Base-by-base conservation (phyloP, 2,329 filamentous ascomycete genomes). In the Talaromyces sp. region DNA sequence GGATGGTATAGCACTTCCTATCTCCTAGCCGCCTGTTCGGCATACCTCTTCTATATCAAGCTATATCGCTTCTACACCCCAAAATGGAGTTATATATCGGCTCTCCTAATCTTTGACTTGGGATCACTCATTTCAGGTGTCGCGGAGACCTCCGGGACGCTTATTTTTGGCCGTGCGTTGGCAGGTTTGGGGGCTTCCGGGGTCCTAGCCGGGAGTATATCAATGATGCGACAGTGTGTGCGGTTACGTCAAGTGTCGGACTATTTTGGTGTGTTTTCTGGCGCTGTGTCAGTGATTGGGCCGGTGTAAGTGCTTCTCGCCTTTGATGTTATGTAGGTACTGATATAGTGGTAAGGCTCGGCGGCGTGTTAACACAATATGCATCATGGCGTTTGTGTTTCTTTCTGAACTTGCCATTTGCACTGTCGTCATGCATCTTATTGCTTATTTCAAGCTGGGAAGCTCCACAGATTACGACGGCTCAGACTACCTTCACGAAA, bases 371-470 rank as follows among this genome's bases (percentile, higher is more conserved):
- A 56, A 78, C 77, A 8, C 70, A 75, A 35, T 64, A 71, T 45
- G 65, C 75, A 5, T 76, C 78, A 16, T 83, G 82, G 81, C 71
- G 82, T 11, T 82, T 81, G 80, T 83, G 74, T 67, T 82, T 82
- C 73, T 83, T 81, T 64, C 84, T 85, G 71, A 85, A 86, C 67
- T 73, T 86, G 1, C 84, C 83, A 0, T 78, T 85, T 39, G 73
- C 74, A 1, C 69, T 63, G 2, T 47, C 70, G 1, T 67, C 71
- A 3, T 66, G 67, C 7, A n/a, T 69, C 13, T 52, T 73, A 14
- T 54, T 75, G 16, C n/a, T 73, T 33, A 66, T 74, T 48, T 71
- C 68, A 27, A 54, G 10, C 31, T 54, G 50, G 50, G n/a, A 22
- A 9, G n/a, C 27, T 19, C 50, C 50, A 2, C 16, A 3, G 31